phyloP scores from a whole-genome alignment of 2,329 filamentous ascomycete genomes.

The Alternaria sp. region DNA sequence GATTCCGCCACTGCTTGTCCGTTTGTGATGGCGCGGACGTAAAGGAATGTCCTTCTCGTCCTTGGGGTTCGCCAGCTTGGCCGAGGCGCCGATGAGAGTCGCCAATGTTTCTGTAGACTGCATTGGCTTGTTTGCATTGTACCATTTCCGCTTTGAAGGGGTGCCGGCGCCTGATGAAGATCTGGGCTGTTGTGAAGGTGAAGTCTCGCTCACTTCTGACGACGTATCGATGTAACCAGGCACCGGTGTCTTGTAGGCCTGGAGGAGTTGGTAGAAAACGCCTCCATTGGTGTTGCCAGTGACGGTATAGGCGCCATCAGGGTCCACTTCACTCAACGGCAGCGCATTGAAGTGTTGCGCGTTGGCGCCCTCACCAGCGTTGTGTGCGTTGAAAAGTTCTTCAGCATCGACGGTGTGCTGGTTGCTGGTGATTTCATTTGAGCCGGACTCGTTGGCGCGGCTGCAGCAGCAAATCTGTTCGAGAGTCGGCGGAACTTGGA shows the following conservation, averaged over 20 bases:
- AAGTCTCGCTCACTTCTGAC: conserved; percentile 29
- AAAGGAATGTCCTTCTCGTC: conserved; percentile 26
- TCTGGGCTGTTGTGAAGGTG: conserved; percentile 24
- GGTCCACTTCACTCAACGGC: conserved; percentile 17
- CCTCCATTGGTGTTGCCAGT: conserved; percentile 42
- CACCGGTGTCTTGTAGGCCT: conserved; percentile 42
- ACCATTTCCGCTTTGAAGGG: conserved; percentile 44
- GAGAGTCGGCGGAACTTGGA: conserved; percentile 25
- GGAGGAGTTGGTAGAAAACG: conserved; percentile 45
- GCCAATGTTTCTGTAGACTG: conserved; percentile 45
- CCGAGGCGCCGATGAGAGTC: conserved; percentile 41
- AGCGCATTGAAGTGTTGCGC: conserved; percentile 10
- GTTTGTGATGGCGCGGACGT: conserved; percentile 32
- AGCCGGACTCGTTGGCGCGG: conserved; percentile 27
- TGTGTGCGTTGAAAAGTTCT: conserved; percentile 35
- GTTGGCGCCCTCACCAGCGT: conserved; percentile 4
- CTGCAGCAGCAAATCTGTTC: conserved; percentile 23
- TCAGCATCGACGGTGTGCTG: conserved; percentile 32
- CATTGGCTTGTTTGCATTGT: conserved; percentile 37
- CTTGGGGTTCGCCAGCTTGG: conserved; percentile 42
- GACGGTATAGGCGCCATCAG: conserved; percentile 37
- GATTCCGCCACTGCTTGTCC: conserved; percentile 35
- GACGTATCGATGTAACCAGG: conserved; percentile 24
- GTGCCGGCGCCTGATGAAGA: conserved; percentile 39
- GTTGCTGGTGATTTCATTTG: conserved; percentile 20